phyloP scores from a whole-genome alignment of 2,329 filamentous ascomycete genomes.

The Sporothrix curviconia region DNA sequence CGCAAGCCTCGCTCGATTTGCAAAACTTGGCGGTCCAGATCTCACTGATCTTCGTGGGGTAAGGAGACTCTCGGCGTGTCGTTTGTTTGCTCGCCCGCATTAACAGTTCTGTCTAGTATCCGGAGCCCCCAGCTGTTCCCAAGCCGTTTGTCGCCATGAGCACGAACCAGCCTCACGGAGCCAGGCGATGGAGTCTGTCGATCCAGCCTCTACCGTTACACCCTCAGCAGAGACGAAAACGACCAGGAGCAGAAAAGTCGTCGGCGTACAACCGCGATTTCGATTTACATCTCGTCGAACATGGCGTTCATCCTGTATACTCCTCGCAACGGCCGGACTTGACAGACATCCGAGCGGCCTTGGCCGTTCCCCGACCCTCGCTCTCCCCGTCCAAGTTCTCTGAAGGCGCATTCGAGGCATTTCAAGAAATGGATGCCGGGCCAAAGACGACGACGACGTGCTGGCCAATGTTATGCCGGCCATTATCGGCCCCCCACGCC shows the following conservation, averaged over 20 bases:
- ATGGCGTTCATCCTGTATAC: slow-evolving; percentile 26
- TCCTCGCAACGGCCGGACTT: slow-evolving; percentile 28
- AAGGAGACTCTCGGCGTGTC: background rate
- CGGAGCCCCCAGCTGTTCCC: background rate
- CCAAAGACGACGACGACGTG: slow-evolving; percentile 31
- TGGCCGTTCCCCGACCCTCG: too few species aligned
- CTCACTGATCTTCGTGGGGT: slow-evolving; percentile 22
- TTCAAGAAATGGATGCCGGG: slow-evolving; percentile 24
- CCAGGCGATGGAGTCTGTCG: slow-evolving; percentile 16
- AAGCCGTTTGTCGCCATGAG: slow-evolving; percentile 15
- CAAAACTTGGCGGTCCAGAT: slow-evolving; percentile 24
- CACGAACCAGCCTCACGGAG: slow-evolving; percentile 15
- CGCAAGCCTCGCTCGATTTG: slow-evolving; percentile 20
- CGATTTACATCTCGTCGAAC: slow-evolving; percentile 32
- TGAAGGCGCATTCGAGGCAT: slow-evolving; percentile 23
- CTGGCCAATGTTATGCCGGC: slow-evolving; percentile 28
- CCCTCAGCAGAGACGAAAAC: slow-evolving; percentile 19
- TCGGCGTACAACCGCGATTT: slow-evolving; percentile 30
- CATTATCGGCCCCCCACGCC: slow-evolving; percentile 23
- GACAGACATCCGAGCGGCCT: slow-evolving; percentile 24
- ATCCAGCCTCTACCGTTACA: slow-evolving; percentile 18
- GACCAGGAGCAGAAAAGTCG: slow-evolving; percentile 23
- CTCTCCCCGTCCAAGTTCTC: too few species aligned
- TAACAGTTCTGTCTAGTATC: slow-evolving; percentile 3
- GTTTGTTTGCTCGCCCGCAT: background rate